phyloP scores from a whole-genome alignment of 495 filamentous ascomycete species.

The Podospora pseudopauciseta region DNA sequence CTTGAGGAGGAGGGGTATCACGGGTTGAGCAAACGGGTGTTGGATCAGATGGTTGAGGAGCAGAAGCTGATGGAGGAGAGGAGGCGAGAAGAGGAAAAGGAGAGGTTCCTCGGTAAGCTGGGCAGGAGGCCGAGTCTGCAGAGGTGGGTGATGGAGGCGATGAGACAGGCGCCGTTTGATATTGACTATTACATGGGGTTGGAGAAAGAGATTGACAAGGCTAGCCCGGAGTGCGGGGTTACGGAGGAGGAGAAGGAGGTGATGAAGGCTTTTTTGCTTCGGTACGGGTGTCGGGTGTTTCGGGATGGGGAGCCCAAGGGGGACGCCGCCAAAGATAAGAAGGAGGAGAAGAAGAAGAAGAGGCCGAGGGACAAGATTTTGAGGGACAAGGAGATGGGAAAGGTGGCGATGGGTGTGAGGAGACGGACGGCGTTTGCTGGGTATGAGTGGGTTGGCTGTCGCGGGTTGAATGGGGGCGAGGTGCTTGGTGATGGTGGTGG shows the following conservation, averaged over 20 bases:
- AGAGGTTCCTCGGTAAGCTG: slow-evolving; percentile 34
- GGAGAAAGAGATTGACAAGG: slow-evolving; percentile 45
- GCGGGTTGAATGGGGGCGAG: background rate
- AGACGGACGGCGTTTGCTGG: slow-evolving; percentile 80
- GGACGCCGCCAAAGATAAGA: slow-evolving; percentile 37
- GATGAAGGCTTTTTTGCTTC: slow-evolving; percentile 35
- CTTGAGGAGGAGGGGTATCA: background rate
- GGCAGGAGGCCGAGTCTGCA: slow-evolving; percentile 32
- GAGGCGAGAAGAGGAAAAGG: slow-evolving; percentile 22
- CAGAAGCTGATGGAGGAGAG: slow-evolving; percentile 6
- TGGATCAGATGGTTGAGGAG: background rate
- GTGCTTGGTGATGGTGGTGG: background rate
- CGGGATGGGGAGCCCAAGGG: slow-evolving; percentile 3
- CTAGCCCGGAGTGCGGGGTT: slow-evolving; percentile 15
- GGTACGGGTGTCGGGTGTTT: slow-evolving; percentile 15
- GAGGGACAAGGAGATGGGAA: slow-evolving; percentile 61
- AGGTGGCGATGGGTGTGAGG: slow-evolving; percentile 68
- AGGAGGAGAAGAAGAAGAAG: slow-evolving; percentile 34
- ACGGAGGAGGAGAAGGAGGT: slow-evolving; percentile 29
- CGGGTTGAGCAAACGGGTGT: background rate
- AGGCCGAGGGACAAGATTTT: slow-evolving; percentile 76
- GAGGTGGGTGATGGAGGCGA: slow-evolving; percentile 37
- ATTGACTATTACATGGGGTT: slow-evolving; percentile 37
- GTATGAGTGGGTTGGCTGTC: slow-evolving; percentile 63
- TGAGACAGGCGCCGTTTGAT: slow-evolving; percentile 31